phyloP scores from a whole-genome alignment of 2,329 filamentous ascomycete genomes.

The Colletotrichum neosansevieriae region DNA sequence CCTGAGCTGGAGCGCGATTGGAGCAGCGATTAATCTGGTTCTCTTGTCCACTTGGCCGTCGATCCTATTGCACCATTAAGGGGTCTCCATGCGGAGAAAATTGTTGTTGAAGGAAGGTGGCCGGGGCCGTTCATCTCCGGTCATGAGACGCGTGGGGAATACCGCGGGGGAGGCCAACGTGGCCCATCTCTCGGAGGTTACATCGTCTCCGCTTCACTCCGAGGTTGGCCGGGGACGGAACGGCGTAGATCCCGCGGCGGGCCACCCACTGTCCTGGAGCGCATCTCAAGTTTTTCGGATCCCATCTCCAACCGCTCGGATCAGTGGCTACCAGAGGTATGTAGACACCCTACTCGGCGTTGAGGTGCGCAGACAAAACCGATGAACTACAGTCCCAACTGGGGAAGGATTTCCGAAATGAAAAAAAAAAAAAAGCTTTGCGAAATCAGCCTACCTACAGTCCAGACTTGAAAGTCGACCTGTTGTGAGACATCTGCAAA shows the following conservation, averaged over 20 bases:
- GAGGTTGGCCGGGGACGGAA: not conserved
- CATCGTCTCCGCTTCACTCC: constrained; percentile 10
- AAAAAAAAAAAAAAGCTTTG: not conserved
- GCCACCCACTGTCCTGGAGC: not conserved
- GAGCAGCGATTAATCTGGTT: constrained; percentile 27
- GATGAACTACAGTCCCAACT: not conserved
- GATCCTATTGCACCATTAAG: constrained; percentile 5
- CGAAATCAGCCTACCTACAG: not conserved
- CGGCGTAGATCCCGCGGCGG: not conserved
- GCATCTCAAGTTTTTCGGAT: not conserved
- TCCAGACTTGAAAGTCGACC: not conserved
- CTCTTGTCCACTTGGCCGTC: not conserved
- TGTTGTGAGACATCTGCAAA: not conserved
- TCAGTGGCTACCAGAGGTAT: constrained; percentile 1
- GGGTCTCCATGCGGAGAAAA: constrained; percentile 26
- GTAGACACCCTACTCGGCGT: too few relatives aligned
- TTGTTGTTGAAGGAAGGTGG: constrained; percentile 35
- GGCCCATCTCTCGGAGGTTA: constrained; percentile 11
- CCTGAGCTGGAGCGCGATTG: constrained; percentile 2
- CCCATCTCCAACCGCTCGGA: not conserved
- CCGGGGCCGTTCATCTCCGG: not conserved
- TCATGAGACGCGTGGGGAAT: constrained; percentile 1
- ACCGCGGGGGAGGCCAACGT: not conserved
- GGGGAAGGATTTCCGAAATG: too few relatives aligned
- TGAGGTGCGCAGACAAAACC: not conserved